Base-by-base conservation (phyloP, 495 filamentous ascomycete species). In the Penicillium fimorum region DNA sequence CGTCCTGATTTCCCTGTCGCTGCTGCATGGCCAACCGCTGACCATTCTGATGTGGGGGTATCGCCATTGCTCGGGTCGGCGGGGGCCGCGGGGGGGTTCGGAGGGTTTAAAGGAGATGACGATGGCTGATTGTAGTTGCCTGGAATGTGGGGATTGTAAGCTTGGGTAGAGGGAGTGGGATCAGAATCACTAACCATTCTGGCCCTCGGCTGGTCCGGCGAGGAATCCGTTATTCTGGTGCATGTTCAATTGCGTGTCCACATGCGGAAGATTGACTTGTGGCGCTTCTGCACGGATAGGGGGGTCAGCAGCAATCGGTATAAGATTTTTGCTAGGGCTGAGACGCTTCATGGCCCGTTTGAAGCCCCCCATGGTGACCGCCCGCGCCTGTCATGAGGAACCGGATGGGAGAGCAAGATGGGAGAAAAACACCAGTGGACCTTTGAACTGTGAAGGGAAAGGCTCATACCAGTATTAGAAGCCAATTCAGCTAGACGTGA, bases 1-100 rank as follows among this genome's bases (percentile, higher is more conserved):
- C 92, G 84, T n/a, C 92, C 91, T 2, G 89, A 94, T 74, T 96
- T 96, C 54, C 92, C 92, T 1, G 89, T 83, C 10, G 84, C 85
- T 29, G 59, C 64, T 15, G 90, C 90, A 50, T 89, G 85, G 40
- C 90, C 90, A 38, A 93, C 82, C 0, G 88, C 87, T 10, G 87
- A 88, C 89, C 89, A 93, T 70, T 79, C 84, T 20, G 67, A 82
- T 29, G 67, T 65, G 5, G 73, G 53, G 4, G 69, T 49, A 47
- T 75, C 78, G 42, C 58, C 56, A 58, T 68, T 67, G 17, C 65
- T 67, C n/a, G 57, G 49, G 12, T 67, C 61, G 11, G 67, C 62
- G 27, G 59, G 65, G 29, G 37, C 32, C 11, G 66, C 60, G 42
- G 62, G 56, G 44, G 56, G 29, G 27, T 51, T 58, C 5, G 64